phyloP scores from a whole-genome alignment of 1,284 basidiomycete species.

The Prillingera fragicola region DNA sequence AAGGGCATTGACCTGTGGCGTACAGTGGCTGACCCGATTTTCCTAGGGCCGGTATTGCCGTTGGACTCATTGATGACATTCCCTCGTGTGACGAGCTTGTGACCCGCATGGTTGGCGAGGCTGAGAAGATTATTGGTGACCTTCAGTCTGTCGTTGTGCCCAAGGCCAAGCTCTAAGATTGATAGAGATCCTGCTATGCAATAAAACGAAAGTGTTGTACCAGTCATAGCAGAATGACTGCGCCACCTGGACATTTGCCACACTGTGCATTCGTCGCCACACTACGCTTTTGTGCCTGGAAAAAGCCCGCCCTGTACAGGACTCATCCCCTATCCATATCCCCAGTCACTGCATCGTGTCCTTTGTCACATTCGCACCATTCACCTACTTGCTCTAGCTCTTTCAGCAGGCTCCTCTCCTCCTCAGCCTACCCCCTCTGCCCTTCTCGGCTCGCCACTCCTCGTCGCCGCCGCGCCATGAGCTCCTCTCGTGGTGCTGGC shows the following conservation, averaged over 20 bases:
- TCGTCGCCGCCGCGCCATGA: slow-evolving; percentile 15
- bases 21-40: no score
- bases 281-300: neutral
- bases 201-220: neutral
- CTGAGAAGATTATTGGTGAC: slow-evolving; percentile 63
- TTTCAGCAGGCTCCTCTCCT: neutral
- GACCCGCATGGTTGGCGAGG: slow-evolving; percentile 66
- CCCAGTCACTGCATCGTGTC: neutral
- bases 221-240: neutral
- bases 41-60: slow-evolving; percentile 63
- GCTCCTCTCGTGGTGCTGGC: slow-evolving; percentile 14
- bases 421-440: neutral
- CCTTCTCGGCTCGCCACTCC: neutral
- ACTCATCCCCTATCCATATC: neutral
- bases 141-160: slow-evolving; percentile 41
- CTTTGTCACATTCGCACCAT: neutral
- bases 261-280: neutral
- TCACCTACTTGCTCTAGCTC: neutral
- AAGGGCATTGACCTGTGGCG: neutral
- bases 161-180: slow-evolving; percentile 25
- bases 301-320: neutral
- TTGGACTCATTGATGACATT: slow-evolving; percentile 81
- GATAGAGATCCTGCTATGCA: no score
- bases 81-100: slow-evolving; percentile 76
- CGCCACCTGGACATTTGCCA: neutral